Conservation (phyloP, 164 flowering plant genomes). For the Cinnamomum micranthum region DNA sequence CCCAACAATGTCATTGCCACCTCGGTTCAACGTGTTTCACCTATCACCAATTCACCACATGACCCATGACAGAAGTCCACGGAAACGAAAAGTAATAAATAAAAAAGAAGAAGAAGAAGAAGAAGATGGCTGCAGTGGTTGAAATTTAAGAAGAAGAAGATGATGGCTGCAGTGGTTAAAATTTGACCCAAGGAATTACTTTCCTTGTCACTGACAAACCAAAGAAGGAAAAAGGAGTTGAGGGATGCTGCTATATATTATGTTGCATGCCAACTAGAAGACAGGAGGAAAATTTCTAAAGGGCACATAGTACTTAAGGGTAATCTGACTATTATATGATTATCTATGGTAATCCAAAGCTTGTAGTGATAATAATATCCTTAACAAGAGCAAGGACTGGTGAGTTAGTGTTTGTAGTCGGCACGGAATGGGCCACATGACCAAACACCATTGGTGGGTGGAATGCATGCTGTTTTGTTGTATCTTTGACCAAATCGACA, state of each 20-base stretch:
- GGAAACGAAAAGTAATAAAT: too few species aligned
- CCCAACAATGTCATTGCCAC: neutral
- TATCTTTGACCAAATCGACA: too few species aligned
- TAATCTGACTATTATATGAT: neutral
- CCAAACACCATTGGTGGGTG: neutral
- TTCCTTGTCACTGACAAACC: conserved; percentile 1
- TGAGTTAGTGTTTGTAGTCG: neutral
- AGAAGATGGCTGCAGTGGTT: neutral
- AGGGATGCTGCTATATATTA: neutral
- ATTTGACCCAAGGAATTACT: neutral
- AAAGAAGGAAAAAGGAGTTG: neutral
- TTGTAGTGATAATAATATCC: neutral
- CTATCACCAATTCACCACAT: neutral
- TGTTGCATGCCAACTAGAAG: neutral
- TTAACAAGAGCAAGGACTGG: neutral
- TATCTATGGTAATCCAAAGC: neutral
- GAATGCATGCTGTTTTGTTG: too few species aligned
- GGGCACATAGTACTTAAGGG: neutral
- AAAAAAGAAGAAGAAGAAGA: neutral
- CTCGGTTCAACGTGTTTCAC: conserved; percentile 1
- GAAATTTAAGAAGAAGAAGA: neutral
- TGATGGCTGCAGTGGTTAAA: neutral
- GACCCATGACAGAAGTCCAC: neutral
- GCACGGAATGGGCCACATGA: conserved; percentile 1
- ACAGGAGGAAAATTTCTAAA: neutral